Base-by-base conservation (phyloP, 352 stramenopile genomes). In the Aphanomyces euteiches region DNA sequence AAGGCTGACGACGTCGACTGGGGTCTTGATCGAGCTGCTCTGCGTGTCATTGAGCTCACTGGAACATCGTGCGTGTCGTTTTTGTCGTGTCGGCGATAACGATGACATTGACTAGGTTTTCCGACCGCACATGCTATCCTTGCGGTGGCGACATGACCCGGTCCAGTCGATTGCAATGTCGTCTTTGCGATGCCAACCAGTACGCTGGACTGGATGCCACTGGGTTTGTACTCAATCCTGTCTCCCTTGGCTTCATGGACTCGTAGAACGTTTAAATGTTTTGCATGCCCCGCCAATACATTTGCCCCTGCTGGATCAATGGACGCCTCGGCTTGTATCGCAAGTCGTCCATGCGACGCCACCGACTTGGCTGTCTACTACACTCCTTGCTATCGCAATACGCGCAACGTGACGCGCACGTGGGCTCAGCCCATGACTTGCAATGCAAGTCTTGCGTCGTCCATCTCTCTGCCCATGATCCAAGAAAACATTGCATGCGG, bases 11-110 rank as follows among this genome's bases (percentile, higher is more conserved):
- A 75, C 4, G 84, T 83, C 15, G 87, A 94, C 72, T 77, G 73
- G 5, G 87, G 87, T 19, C 76, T 83, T 4, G 87, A 94, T 72
- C 83, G 82, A 61, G 84, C 84, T 4, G 87, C 77, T 47, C 40
- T 92, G 61, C 90, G 92, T 63, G 82, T 92, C 47, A 86, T 94
- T 73, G 87, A 92, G 72, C 69, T 94, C 13, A 83, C 90, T 36
- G 84, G 87, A n/a, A 94, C 87, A n/a, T 74, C 81, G 15, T 92
- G 59, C 12, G 63, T 28, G 4, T 28, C 8, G 3, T 2, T 12
- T 36, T 12, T 36, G 1, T 58, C 15, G 8, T 12, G 36, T 60
- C n/a, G 56, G 8, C 58, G 19, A 19, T 1, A 36, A 15, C 60
- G 7, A 19, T 56, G 34, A 40, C 41, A 7, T 56, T 36, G 7